phyloP scores from a whole-genome alignment of 2,329 filamentous ascomycete species.

The Diaporthe australafricana region DNA sequence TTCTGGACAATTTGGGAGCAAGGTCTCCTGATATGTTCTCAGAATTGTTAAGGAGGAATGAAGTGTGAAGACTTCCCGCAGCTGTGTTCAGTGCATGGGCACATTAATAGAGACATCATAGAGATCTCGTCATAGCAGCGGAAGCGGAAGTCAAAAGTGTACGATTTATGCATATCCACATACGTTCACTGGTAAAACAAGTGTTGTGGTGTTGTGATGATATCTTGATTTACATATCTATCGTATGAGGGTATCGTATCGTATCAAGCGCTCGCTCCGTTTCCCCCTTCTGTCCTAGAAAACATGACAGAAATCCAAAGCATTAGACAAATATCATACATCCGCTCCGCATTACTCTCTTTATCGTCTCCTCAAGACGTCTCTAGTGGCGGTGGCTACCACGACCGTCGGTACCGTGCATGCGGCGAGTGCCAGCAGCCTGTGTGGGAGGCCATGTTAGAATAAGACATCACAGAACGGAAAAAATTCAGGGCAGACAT shows the following conservation, averaged over 20 bases:
- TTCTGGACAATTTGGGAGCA: neutral
- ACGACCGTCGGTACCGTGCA: conserved; percentile 80
- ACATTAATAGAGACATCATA: neutral
- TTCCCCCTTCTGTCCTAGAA: neutral
- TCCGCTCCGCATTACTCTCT: neutral
- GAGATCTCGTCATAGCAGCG: neutral
- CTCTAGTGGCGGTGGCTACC: conserved; percentile 55
- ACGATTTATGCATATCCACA: neutral
- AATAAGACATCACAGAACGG: neutral
- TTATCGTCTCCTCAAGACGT: neutral
- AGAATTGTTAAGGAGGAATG: neutral
- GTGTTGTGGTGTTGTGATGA: conserved; percentile 3
- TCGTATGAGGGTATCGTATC: conserved; percentile 30
- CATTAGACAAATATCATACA: neutral
- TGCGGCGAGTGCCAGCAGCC: conserved; percentile 79
- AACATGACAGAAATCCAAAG: neutral
- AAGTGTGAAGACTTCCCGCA: neutral
- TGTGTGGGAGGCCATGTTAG: conserved; percentile 46
- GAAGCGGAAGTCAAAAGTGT: neutral
- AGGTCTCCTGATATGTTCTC: neutral
- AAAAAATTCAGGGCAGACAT: conserved; percentile 41
- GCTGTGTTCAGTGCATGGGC: neutral
- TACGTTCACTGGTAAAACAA: neutral
- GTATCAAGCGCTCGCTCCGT: conserved; percentile 36
- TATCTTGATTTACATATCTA: conserved; percentile 30